Evolutionary conservation across 441 rosid genomes (phyloP), one percentile per base, ranked within the genome.

Genomic region (Populus trichocarpa): DNA sequence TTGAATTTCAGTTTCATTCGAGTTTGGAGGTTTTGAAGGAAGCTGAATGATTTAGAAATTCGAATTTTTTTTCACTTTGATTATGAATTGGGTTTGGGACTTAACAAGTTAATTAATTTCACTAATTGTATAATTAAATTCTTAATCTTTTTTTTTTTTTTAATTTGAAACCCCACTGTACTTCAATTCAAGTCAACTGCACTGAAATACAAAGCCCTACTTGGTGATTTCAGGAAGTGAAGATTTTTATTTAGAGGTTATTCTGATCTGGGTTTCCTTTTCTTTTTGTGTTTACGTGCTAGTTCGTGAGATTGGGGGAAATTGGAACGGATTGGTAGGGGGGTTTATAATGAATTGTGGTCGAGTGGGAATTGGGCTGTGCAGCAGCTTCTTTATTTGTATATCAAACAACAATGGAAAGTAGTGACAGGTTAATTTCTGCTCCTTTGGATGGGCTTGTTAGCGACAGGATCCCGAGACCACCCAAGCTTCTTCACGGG

Each of bases 381-480:
- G 90, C 79, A 77, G 90, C 78, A 78, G 83, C 77, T 81, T 84
- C 85, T 80, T 80, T 86, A 78, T 74, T 81, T 73, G 63, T 79
- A 77, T 84, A 79, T 77, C 79, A 68, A 89, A 79, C 53, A 89
- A 85, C 59, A 82, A 96, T 96, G 99, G 92, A 90, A 88, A 85
- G 93, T 90, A 93, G 91, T 57, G 81, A 77, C 72, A 59, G 23
- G 8, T 72, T 86, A 32, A 76, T 85, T 67, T 83, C 91, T 73
- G 81, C 91, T 74, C 79, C 90, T 63, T 77, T 86, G 13, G 90
- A 85, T 83, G 95, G 96, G 81, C 80, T 81, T 74, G 35, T 70
- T n/a, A 88, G 89, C 77, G 88, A 86, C 70, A 38, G 28, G 23
- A 83, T 65, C 78, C 87, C 84, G 67, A 90, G 85, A 86, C 68